These are phyloP conservation scores for Pleurotus salmoneostramineus DNA, from an alignment of 768 basidiomycete genomes.

Conservation along the genomic window DNA sequence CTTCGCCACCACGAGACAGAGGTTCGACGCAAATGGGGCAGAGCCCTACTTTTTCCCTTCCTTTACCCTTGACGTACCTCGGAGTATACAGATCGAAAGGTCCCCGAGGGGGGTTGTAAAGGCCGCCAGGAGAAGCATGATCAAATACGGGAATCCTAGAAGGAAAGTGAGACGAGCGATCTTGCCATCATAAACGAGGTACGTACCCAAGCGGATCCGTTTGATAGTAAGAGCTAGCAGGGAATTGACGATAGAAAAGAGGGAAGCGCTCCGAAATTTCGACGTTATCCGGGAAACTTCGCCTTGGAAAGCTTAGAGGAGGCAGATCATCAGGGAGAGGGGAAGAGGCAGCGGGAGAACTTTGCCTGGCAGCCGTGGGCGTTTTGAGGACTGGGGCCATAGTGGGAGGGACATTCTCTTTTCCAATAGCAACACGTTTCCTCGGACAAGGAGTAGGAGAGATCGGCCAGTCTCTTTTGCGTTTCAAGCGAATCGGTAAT, in stretches of 20 bases:
- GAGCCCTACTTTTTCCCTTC: constrained; percentile 64
- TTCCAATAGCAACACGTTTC: not conserved
- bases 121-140: constrained; percentile 38
- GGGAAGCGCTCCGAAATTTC: constrained; percentile 46
- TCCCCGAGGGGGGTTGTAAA: constrained; percentile 56
- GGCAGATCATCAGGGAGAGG: not conserved
- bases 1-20: constrained; percentile 56
- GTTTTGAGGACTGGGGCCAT: not conserved
- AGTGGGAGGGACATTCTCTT: not conserved
- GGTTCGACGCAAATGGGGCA: constrained; percentile 76
- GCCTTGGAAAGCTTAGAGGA: constrained; percentile 24
- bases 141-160: constrained; percentile 20
- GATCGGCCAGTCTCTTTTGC: not conserved
- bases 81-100: constrained; percentile 74
- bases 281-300: constrained; percentile 50
- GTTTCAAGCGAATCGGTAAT: not conserved
- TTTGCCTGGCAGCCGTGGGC: too few species aligned
- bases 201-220: constrained; percentile 4
- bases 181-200: not conserved
- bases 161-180: not conserved
- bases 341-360: not conserved
- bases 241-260: constrained; percentile 69
- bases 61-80: constrained; percentile 69
- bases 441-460: not conserved
- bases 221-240: constrained; percentile 53